phyloP scores from a whole-genome alignment of 192 early-diverging fungal species.

The Umbelopsis sp. region DNA sequence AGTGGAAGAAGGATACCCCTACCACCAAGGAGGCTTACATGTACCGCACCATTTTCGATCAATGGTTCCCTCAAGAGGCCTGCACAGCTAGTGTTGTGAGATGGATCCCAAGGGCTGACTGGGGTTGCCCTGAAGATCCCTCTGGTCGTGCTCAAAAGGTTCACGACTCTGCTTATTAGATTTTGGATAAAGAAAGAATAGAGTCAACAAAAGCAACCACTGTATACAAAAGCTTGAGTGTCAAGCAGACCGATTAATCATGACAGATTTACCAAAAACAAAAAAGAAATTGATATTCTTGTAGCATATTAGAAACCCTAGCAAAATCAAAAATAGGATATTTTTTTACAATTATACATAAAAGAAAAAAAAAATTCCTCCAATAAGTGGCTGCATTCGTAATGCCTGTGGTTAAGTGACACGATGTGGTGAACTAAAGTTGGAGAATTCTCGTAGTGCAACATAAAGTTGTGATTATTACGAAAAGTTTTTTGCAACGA shows the following conservation, averaged over 20 bases:
- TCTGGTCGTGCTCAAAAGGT: slow-evolving; percentile 96
- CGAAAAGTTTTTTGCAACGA: no score
- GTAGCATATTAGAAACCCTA: no score
- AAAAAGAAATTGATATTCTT: no score
- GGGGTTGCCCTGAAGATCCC: slow-evolving; percentile 98
- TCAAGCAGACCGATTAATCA: background rate
- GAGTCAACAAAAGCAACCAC: background rate
- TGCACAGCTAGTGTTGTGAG: slow-evolving; percentile 90
- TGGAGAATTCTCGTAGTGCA: no score
- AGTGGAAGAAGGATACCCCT: slow-evolving; percentile 90
- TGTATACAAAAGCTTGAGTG: slow-evolving; percentile 1
- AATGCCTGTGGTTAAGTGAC: no score
- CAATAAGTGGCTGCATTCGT: no score
- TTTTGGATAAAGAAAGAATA: background rate
- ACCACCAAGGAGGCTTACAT: slow-evolving; percentile 96
- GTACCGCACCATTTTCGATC: slow-evolving; percentile 93
- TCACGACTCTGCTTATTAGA: slow-evolving; percentile 74
- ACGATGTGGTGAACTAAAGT: no score
- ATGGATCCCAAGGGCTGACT: slow-evolving; percentile 96
- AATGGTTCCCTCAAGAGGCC: slow-evolving; percentile 88
- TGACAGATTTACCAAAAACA: no score
- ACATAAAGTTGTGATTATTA: no score
- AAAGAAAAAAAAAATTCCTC: no score
- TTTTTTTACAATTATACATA: no score
- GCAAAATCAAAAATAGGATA: no score